Evolutionary conservation across 805 yeast species (phyloP).

Genomic region (Candida succiphila): DNA sequence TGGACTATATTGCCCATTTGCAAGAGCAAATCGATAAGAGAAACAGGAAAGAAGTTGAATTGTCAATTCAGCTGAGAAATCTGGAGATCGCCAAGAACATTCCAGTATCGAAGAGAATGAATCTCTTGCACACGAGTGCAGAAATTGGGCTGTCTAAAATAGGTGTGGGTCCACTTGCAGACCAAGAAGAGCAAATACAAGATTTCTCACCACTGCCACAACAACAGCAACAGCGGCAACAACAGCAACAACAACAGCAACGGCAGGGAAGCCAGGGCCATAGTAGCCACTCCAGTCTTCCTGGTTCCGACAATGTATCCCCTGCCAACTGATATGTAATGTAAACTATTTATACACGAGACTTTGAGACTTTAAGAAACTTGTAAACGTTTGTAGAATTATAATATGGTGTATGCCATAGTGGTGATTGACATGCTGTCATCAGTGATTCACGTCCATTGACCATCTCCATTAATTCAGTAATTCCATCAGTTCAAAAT

Average conservation of each 20-base stretch:
- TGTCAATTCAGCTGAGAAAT: conserved; percentile 48
- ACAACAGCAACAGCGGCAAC: neutral
- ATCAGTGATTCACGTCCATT: no score
- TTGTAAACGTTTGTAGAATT: no score
- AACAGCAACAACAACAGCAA: neutral
- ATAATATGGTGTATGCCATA: no score
- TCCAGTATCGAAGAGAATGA: conserved; percentile 26
- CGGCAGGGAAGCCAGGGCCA: neutral
- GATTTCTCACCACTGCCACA: neutral
- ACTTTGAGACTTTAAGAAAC: neutral
- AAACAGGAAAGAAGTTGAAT: conserved; percentile 71
- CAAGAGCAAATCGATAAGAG: conserved; percentile 70
- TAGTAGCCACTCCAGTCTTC: no score
- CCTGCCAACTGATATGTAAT: neutral
- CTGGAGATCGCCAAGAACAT: conserved; percentile 35
- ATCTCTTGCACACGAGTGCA: conserved; percentile 63
- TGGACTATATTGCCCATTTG: conserved; percentile 56
- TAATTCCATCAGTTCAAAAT: no score
- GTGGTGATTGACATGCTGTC: no score
- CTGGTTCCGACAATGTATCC: neutral
- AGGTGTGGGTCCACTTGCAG: conserved; percentile 76
- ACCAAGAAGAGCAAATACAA: conserved; percentile 6
- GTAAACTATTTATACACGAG: neutral
- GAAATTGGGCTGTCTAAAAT: conserved; percentile 65
- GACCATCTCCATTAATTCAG: no score